Evolutionary conservation across 371 early-diverging fungal species (phyloP), one percentile per base, ranked within the genome.

Genomic region (Gilbertella persicaria): DNA sequence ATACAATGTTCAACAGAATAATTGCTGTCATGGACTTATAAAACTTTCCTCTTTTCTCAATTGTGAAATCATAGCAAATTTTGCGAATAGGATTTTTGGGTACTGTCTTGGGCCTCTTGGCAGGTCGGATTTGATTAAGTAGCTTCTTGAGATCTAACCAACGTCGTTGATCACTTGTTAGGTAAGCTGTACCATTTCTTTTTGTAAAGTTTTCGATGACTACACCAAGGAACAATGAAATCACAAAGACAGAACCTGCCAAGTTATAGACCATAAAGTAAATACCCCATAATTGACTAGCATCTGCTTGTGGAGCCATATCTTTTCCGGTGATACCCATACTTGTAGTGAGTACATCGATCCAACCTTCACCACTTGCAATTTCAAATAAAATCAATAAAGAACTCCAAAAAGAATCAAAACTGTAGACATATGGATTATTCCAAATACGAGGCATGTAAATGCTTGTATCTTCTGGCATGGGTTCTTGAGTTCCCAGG

Each of bases 351-450:
- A 87, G 64, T 3, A 87, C 87, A 49, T 84, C 82, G 2, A 79
- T 67, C 89, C 89, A 89, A 4, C 87, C 87, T 60, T 89, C 89
- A 38, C 86, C 85, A 20, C 86, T 85, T 1, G 81, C 71, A 64
- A 84, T 83, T 52, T 85, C 86, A 39, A 89, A 79, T 1, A 89
- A 61, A 29, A 86, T 79, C 47, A 85, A 50, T 33, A 87, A 62
- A 0, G 83, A 80, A 0, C 65, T 56, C 45, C 78, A 71, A 64
- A 89, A 85, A 14, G 78, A 76, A 57, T 87, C 84, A 70, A 89
- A 89, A 45, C 84, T 87, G 62, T 84, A 87, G 0, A 73, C 80
- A 24, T 75, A 71, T 0, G 86, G 88, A 41, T 87, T 86, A 8
- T 50, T 38, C 89, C 89, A 89, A 1, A 78, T 73, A 24, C 87